Base-by-base conservation (phyloP, 371 early-diverging fungal genomes). In the Dentiscutata heterogama region DNA sequence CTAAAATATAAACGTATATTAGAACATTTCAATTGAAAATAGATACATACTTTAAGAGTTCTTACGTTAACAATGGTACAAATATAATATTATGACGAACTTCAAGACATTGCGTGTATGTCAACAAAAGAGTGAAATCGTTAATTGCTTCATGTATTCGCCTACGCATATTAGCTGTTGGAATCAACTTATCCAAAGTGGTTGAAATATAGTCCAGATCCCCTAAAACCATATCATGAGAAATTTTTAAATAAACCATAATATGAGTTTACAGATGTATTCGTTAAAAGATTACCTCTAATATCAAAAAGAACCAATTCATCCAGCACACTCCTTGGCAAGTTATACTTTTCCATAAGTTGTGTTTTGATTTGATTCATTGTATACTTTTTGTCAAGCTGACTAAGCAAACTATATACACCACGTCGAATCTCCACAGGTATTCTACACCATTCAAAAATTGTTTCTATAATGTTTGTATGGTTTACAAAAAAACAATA, bases 11-110 rank as follows among this genome's bases (percentile, higher is more conserved):
- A 42, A 50, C 1, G 14, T 13, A 29, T 7, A 27, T 27, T 29
- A 65, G 18, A 11, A 58, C 5, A 58, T 4, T n/a, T n/a, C 22
- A 5, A 20, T 10, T n/a, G n/a, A 68, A 42, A 42, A 39, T 39
- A n/a, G n/a, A 20, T 31, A 39, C 2, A 31, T 18, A 67, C 20
- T 16, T 31, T 63, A 29, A 60, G 1, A 64, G 0, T 5, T 89
- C 88, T 86, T 89, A 92, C 90, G 92, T 89, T 73, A 96, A 83
- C 18, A 95, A 83, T 0, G 96, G 95, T 51, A 87, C 87, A 83
- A 94, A 93, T 2, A 92, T 83, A 31, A 95, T 86, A 73, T 89
- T 89, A 78, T 89, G 91, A 46, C 90, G 92, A 0, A 94, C 86
- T 10, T 94, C 94, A 31, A 96, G 86, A 51, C 86, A 83, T 68